These are phyloP conservation scores for Phytophthora pseudosyringae DNA, from an alignment of 352 stramenopile genomes.

Conservation along the genomic window DNA sequence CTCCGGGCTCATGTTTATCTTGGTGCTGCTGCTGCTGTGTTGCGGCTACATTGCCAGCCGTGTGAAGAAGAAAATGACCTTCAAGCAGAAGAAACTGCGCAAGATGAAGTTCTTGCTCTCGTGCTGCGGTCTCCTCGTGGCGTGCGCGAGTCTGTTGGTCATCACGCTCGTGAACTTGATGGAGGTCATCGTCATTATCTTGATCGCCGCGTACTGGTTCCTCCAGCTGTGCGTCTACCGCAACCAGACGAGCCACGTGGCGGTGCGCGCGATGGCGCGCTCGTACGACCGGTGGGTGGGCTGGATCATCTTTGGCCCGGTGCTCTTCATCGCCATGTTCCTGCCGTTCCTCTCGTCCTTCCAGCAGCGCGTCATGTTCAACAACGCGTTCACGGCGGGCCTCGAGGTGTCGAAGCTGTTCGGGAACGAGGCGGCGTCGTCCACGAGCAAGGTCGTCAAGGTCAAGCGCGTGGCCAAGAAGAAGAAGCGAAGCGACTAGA, in stretches of 20 bases:
- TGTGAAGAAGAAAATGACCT: constrained; percentile 90
- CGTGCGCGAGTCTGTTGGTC: constrained; percentile 63
- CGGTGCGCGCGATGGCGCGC: constrained; percentile 75
- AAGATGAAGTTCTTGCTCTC: constrained; percentile 90
- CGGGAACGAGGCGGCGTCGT: constrained; percentile 81
- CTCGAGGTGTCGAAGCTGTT: constrained; percentile 91
- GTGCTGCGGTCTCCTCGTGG: constrained; percentile 70
- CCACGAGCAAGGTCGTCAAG: constrained; percentile 79
- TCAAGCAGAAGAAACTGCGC: constrained; percentile 90
- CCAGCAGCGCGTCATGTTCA: constrained; percentile 92
- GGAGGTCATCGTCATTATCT: constrained; percentile 71
- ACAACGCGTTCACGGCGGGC: constrained; percentile 88
- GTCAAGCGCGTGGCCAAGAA: constrained; percentile 90
- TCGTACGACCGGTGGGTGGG: constrained; percentile 83
- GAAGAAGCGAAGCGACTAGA: constrained; percentile 74
- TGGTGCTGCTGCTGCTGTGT: constrained; percentile 81
- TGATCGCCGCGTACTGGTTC: constrained; percentile 88
- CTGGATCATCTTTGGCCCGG: constrained; percentile 89
- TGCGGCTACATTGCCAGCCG: constrained; percentile 86
- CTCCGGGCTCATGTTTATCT: constrained; percentile 67
- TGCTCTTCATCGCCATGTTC: constrained; percentile 91
- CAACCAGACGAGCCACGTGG: constrained; percentile 83
- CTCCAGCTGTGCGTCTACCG: constrained; percentile 78
- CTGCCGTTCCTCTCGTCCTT: constrained; percentile 86
- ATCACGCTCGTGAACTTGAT: constrained; percentile 78